phyloP scores from a whole-genome alignment of 495 filamentous ascomycete genomes.

The Aspergillus haitiensis region DNA sequence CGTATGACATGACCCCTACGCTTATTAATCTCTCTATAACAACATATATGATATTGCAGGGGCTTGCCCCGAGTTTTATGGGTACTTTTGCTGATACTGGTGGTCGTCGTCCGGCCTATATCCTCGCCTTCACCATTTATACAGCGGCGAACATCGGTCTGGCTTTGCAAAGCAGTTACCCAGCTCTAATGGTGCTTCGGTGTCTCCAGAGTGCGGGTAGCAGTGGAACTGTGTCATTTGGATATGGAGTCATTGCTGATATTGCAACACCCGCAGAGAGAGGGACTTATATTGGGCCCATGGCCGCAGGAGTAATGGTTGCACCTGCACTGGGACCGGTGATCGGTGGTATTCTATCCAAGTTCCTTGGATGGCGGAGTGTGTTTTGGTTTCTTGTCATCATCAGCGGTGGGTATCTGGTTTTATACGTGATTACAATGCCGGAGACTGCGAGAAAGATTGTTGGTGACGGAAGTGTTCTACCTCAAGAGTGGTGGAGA shows the following conservation, averaged over 20 bases:
- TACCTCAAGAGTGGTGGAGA: constrained; percentile 35
- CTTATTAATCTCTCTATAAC: constrained; percentile 69
- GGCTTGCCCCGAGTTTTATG: constrained; percentile 57
- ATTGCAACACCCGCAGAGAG: constrained; percentile 58
- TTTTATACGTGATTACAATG: constrained; percentile 51
- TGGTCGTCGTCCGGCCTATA: constrained; percentile 60
- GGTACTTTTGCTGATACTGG: constrained; percentile 61
- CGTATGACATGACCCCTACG: constrained; percentile 57
- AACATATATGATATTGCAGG: constrained; percentile 65
- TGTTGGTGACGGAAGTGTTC: constrained; percentile 62
- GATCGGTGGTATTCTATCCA: constrained; percentile 41
- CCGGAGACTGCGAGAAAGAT: constrained; percentile 71
- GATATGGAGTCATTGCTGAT: constrained; percentile 62
- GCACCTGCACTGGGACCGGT: constrained; percentile 41
- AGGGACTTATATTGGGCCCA: constrained; percentile 57
- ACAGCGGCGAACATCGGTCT: constrained; percentile 63
- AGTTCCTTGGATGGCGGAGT: constrained; percentile 40
- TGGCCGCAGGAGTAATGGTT: constrained; percentile 30
- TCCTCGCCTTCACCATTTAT: constrained; percentile 59
- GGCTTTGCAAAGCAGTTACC: constrained; percentile 59
- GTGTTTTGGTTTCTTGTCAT: constrained; percentile 51
- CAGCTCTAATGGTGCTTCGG: constrained; percentile 59
- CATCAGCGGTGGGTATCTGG: constrained; percentile 29
- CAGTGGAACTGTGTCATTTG: constrained; percentile 52
- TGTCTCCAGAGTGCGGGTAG: constrained; percentile 64